Evolutionary conservation across 2,329 filamentous ascomycete genomes (phyloP).

Genomic region (Cytospora piceicola): DNA sequence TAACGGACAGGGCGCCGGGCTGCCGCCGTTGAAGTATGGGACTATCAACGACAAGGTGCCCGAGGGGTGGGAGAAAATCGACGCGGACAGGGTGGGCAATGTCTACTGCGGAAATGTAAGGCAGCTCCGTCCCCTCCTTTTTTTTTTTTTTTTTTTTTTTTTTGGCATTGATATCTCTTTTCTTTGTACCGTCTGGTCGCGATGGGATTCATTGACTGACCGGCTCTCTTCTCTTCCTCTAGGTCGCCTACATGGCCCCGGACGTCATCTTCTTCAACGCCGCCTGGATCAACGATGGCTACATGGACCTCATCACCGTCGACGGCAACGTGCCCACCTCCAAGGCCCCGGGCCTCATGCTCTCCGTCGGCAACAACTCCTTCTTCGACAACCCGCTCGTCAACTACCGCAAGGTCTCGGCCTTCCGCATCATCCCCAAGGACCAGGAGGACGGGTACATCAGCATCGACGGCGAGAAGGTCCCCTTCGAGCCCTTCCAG

Average conservation of each 20-base stretch:
- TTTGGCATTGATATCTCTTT: too few species aligned
- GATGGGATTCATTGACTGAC: neutral
- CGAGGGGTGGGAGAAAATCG: slow-evolving; percentile 72
- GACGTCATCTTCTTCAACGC: slow-evolving; percentile 87
- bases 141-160: too few species aligned
- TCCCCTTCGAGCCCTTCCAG: slow-evolving; percentile 89
- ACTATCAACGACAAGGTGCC: slow-evolving; percentile 79
- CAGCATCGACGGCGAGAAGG: slow-evolving; percentile 88
- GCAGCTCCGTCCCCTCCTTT: slow-evolving; percentile 36
- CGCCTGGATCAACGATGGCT: slow-evolving; percentile 79
- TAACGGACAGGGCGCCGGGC: slow-evolving; percentile 49
- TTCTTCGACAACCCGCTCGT: slow-evolving; percentile 83
- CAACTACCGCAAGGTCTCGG: slow-evolving; percentile 82
- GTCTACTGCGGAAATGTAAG: slow-evolving; percentile 88
- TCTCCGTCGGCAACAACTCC: slow-evolving; percentile 70
- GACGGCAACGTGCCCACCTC: slow-evolving; percentile 72
- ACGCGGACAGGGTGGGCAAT: slow-evolving; percentile 80
- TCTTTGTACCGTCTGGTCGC: neutral
- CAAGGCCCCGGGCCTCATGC: slow-evolving; percentile 70
- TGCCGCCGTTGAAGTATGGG: slow-evolving; percentile 79
- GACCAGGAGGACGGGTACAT: slow-evolving; percentile 78
- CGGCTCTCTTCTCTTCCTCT: slow-evolving; percentile 6
- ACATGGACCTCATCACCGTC: slow-evolving; percentile 82
- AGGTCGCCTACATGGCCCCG: slow-evolving; percentile 90
- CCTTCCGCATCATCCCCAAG: slow-evolving; percentile 81